phyloP scores from a whole-genome alignment of 805 yeast genomes.

The Nakazawaea wickerhamii region DNA sequence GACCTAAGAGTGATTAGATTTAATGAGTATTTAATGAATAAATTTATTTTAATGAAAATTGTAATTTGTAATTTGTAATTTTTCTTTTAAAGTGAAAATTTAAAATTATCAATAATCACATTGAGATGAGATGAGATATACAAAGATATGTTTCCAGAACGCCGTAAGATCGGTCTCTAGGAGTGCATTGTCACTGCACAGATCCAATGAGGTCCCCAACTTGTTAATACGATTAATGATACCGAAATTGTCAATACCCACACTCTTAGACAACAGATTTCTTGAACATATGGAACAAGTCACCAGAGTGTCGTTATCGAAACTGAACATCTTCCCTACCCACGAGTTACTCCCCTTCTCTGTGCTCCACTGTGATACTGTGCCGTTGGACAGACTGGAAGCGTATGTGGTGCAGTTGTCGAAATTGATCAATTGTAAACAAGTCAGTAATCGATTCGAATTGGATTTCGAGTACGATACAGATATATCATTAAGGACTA shows the following conservation, averaged over 20 bases:
- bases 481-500: neutral
- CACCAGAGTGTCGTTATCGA: neutral
- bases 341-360: conserved; percentile 3
- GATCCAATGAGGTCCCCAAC: neutral
- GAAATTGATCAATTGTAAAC: conserved; percentile 4
- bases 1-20: conserved; percentile 3
- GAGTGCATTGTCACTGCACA: neutral
- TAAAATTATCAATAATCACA: neutral
- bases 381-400: conserved; percentile 2
- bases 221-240: conserved; percentile 1
- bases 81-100: too few relatives aligned
- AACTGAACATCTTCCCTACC: neutral
- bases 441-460: neutral
- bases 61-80: neutral
- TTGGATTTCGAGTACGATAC: conserved; percentile 2
- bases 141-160: neutral
- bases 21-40: neutral
- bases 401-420: neutral
- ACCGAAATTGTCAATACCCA: conserved; percentile 2
- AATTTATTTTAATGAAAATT: neutral
- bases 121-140: conserved; percentile 3
- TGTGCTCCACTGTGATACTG: conserved; percentile 2
- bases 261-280: neutral
- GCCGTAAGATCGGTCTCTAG: neutral
- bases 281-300: neutral